phyloP scores from a whole-genome alignment of 805 yeast genomes.

The Sugiyamaella chiloensis region DNA sequence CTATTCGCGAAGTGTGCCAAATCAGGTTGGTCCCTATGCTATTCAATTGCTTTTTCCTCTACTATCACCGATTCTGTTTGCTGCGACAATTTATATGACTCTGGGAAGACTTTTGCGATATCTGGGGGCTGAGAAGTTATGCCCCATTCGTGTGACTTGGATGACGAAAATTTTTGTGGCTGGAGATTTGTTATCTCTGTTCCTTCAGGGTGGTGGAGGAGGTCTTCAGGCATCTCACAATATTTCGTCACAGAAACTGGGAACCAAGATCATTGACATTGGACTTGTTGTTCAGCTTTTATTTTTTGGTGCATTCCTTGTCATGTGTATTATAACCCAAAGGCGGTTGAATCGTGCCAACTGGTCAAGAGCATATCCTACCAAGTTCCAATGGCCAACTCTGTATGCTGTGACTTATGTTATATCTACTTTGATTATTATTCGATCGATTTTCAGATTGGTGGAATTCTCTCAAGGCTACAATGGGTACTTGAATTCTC shows the following conservation, averaged over 20 bases:
- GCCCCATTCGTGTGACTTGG: slow-evolving; percentile 50
- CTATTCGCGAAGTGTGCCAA: slow-evolving; percentile 38
- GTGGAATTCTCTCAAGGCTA: slow-evolving; percentile 71
- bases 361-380: slow-evolving; percentile 7
- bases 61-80: slow-evolving; percentile 75
- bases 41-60: slow-evolving; percentile 68
- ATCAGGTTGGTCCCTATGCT: slow-evolving; percentile 44
- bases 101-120: slow-evolving; percentile 57
- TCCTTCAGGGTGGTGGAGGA: slow-evolving; percentile 75
- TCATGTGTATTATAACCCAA: slow-evolving; percentile 12
- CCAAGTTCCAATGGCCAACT: slow-evolving; percentile 6
- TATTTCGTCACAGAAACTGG: slow-evolving; percentile 34
- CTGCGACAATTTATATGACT: slow-evolving; percentile 77
- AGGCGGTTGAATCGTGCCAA: slow-evolving; percentile 9
- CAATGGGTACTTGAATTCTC: slow-evolving; percentile 48
- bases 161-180: slow-evolving; percentile 63
- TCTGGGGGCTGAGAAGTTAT: slow-evolving; percentile 53
- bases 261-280: slow-evolving; percentile 66
- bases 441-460: slow-evolving; percentile 71
- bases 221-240: slow-evolving; percentile 53
- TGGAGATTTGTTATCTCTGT: slow-evolving; percentile 63
- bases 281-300: slow-evolving; percentile 77
- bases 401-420: slow-evolving; percentile 22
- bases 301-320: slow-evolving; percentile 55
- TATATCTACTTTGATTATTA: slow-evolving; percentile 53